Evolutionary conservation across 163 green algal genomes (phyloP).

Genomic region (Scenedesmus sp.): DNA sequence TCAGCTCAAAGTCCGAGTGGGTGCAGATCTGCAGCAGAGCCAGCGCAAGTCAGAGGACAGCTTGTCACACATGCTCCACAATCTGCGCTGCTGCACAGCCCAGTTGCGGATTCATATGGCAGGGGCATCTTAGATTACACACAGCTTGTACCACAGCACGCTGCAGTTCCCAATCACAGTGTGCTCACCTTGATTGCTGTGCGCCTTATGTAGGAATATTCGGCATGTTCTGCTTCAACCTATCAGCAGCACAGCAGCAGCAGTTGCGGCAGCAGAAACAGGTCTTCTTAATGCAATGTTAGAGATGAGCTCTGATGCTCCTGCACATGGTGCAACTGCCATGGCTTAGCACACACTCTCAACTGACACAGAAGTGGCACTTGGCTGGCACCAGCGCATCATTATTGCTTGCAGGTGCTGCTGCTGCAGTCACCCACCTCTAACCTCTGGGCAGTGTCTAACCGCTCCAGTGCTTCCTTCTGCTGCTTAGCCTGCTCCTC

Average conservation of each 20-base stretch:
- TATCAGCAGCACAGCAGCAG: not conserved
- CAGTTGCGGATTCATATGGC: not conserved
- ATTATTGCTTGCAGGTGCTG: not conserved
- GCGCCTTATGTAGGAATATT: not conserved
- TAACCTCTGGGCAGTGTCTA: slow-evolving; percentile 20
- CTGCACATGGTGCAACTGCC: not conserved
- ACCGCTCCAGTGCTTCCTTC: not conserved
- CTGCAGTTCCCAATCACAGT: not conserved
- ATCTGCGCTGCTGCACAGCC: not conserved
- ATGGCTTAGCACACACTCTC: no score
- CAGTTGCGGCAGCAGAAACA: not conserved
- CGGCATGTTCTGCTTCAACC: not conserved
- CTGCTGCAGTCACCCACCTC: not conserved
- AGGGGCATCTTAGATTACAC: no score
- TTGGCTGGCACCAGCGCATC: not conserved
- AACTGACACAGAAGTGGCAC: not conserved
- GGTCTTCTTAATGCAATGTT: not conserved
- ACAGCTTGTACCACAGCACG: no score
- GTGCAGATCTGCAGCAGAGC: slow-evolving; percentile 43
- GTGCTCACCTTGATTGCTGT: slow-evolving; percentile 22
- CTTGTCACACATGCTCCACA: not conserved
- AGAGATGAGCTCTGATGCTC: not conserved
- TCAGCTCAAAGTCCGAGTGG: slow-evolving; percentile 61
- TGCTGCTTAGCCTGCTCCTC: not conserved
- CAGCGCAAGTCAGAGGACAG: not conserved